Percentiles rank a stretch among this genome's conserved stretches.
Evolutionary conservation across 2,329 filamentous ascomycete species (phyloP).

Genomic region (Apiospora saccharicola): DNA sequence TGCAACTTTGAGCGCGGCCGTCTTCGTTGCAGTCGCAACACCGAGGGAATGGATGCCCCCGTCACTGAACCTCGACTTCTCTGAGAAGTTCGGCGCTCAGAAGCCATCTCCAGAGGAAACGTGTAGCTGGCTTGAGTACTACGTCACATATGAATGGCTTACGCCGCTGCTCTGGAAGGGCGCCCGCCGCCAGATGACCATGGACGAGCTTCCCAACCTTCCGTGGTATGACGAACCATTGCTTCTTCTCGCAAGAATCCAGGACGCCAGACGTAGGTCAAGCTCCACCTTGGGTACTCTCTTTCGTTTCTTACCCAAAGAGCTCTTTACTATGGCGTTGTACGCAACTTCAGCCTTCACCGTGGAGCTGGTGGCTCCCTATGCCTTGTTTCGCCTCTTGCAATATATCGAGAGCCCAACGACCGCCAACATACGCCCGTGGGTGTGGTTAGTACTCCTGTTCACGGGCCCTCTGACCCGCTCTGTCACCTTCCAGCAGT

Average conservation of each 20-base stretch:
- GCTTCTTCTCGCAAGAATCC: constrained; percentile 53
- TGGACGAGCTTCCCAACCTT: constrained; percentile 56
- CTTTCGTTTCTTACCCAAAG: constrained; percentile 50
- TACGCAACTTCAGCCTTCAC: constrained; percentile 48
- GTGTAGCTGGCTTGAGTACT: constrained; percentile 61
- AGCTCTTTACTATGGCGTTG: constrained; percentile 54
- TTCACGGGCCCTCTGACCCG: constrained; percentile 58
- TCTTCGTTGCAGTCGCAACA: constrained; percentile 51
- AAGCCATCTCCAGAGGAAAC: constrained; percentile 59
- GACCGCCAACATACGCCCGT: constrained; percentile 54
- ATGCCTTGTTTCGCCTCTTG: constrained; percentile 61
- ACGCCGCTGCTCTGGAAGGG: constrained; percentile 58
- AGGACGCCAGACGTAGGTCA: constrained; percentile 51
- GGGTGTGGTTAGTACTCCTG: constrained; percentile 61
- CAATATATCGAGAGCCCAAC: constrained; percentile 57
- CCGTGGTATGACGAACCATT: constrained; percentile 64
- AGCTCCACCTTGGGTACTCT: constrained; percentile 55
- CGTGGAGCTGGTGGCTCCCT: constrained; percentile 60
- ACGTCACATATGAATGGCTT: constrained; percentile 59
- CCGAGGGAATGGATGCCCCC: constrained; percentile 60
- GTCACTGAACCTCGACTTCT: constrained; percentile 46
- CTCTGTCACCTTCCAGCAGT: constrained; percentile 62
- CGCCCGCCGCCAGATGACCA: constrained; percentile 51
- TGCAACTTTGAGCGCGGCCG: constrained; percentile 46
- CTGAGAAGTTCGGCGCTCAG: constrained; percentile 44